Evolutionary conservation across 805 yeast genomes (phyloP).

Genomic region (Lachancea meyersii): DNA sequence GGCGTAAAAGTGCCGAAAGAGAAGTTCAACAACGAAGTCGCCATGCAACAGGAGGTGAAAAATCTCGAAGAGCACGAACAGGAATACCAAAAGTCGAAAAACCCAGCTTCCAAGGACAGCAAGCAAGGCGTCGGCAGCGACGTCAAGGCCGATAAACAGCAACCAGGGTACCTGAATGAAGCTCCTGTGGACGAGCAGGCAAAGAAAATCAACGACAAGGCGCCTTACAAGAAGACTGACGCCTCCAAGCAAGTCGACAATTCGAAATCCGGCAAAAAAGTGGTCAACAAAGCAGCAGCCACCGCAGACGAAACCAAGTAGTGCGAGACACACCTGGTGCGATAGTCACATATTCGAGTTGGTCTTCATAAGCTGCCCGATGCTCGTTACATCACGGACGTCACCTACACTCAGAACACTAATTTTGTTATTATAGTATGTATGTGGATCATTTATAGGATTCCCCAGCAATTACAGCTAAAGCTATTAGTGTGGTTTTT

Average conservation of each 20-base stretch:
- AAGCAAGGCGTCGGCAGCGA: conserved; percentile 11
- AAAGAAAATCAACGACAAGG: conserved; percentile 11
- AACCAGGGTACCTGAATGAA: conserved; percentile 2
- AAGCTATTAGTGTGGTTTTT: no score
- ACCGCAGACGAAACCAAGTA: conserved; percentile 5
- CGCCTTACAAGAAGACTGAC: conserved; percentile 12
- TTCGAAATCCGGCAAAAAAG: neutral
- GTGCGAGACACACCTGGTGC: no score
- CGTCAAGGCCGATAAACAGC: conserved; percentile 12
- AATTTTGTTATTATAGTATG: neutral
- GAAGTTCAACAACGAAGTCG: conserved; percentile 28
- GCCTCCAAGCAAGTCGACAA: neutral
- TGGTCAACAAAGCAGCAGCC: conserved; percentile 5
- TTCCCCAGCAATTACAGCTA: no score
- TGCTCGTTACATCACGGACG: neutral
- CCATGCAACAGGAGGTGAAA: conserved; percentile 26
- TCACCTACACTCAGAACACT: neutral
- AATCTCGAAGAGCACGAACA: conserved; percentile 24
- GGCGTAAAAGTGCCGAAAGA: conserved; percentile 17
- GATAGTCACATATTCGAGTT: no score
- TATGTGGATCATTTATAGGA: neutral
- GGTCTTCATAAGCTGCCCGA: neutral
- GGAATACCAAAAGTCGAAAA: conserved; percentile 8
- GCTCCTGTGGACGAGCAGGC: conserved; percentile 11
- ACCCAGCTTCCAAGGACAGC: conserved; percentile 1